These are phyloP conservation scores for Benincasa hispida DNA, from an alignment of 306 rosid species.

Conservation along the genomic window DNA sequence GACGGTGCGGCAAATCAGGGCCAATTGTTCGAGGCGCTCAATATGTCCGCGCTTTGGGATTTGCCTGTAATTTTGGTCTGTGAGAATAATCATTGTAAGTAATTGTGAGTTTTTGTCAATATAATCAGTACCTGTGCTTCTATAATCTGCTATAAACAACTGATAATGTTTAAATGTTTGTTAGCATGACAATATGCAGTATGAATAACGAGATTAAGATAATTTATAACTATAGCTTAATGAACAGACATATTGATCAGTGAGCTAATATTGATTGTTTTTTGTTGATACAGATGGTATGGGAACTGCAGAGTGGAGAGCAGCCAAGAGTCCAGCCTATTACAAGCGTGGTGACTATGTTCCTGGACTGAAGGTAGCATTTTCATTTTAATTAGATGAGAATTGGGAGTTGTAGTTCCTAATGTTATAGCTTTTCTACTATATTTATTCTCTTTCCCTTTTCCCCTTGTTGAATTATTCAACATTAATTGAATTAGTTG, in stretches of 20 bases:
- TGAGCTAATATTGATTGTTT: background rate
- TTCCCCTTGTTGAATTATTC: background rate
- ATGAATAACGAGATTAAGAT: background rate
- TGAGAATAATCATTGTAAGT: constrained; percentile 93
- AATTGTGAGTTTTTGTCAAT: background rate
- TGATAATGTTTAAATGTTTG: background rate
- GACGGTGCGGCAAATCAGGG: constrained; percentile 99
- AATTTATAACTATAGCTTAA: background rate
- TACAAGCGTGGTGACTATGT: constrained; percentile 95
- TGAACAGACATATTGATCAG: background rate
- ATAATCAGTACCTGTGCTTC: background rate
- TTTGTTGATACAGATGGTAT: constrained; percentile 50
- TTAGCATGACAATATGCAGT: background rate
- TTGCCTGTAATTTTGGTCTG: constrained; percentile 92
- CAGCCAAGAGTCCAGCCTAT: constrained; percentile 76
- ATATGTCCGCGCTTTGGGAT: constrained; percentile 88
- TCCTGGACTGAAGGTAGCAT: constrained; percentile 76
- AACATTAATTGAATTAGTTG: background rate
- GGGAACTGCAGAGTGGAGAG: constrained; percentile 99
- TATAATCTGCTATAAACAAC: too few species aligned
- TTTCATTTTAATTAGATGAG: background rate
- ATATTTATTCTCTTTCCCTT: background rate
- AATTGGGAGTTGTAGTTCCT: background rate
- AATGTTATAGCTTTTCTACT: background rate
- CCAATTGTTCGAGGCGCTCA: constrained; percentile 84